Evolutionary conservation across 352 stramenopile genomes (phyloP).

Genomic region (Phytopythium ostracodes): DNA sequence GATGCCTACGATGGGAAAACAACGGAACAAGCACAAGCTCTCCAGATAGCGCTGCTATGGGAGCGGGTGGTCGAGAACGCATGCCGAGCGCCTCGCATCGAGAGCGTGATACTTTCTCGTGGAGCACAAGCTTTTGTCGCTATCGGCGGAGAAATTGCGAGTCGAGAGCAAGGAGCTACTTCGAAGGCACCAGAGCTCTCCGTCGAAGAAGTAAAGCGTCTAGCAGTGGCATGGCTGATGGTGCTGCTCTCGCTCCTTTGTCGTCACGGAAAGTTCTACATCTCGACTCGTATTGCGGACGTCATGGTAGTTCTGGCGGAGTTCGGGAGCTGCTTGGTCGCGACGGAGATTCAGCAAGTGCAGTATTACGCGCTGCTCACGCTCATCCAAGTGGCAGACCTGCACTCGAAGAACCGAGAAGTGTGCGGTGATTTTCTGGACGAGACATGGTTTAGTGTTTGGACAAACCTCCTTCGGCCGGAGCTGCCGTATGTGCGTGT

Average conservation of each 20-base stretch:
- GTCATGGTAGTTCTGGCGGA: conserved; percentile 52
- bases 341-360: conserved; percentile 43
- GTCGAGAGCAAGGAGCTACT: not conserved
- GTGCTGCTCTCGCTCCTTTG: conserved; percentile 39
- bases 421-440: conserved; percentile 28
- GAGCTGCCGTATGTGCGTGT: conserved; percentile 46
- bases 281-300: conserved; percentile 50
- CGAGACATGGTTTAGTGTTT: conserved; percentile 46
- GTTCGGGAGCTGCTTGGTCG: conserved; percentile 33
- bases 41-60: conserved; percentile 4
- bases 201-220: not conserved
- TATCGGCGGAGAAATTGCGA: not conserved
- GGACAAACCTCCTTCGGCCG: conserved; percentile 41
- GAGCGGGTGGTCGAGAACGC: conserved; percentile 6
- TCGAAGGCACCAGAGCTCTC: not conserved
- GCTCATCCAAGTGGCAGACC: conserved; percentile 46
- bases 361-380: conserved; percentile 44
- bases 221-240: conserved; percentile 31
- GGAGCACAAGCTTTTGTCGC: not conserved
- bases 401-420: conserved; percentile 28
- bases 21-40: not conserved
- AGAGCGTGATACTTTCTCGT: conserved; percentile 2
- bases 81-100: not conserved
- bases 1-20: not conserved
- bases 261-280: conserved; percentile 51